Percentiles rank a stretch among this genome's conserved stretches.
These are phyloP conservation scores for Salix udensis DNA, from an alignment of 345 rosid species.

Conservation along the genomic window DNA sequence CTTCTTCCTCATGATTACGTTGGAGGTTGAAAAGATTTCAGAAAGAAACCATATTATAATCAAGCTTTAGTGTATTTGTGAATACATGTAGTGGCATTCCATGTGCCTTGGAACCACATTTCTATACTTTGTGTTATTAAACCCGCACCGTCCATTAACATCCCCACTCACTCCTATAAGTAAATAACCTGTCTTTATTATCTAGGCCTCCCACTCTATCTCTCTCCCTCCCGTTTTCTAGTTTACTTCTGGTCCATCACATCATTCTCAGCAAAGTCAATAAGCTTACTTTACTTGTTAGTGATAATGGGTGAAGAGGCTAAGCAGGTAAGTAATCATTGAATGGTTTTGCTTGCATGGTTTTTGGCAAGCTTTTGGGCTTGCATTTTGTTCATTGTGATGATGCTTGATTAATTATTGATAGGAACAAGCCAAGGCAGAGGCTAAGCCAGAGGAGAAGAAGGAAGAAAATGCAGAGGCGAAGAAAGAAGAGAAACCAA, in stretches of 20 bases:
- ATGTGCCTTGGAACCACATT: slow-evolving; percentile 51
- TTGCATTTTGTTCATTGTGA: neutral
- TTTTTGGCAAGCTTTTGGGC: neutral
- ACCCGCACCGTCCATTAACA: slow-evolving; percentile 35
- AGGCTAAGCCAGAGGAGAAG: slow-evolving; percentile 37
- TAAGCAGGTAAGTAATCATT: slow-evolving; percentile 50
- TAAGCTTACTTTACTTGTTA: neutral
- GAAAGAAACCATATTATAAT: slow-evolving; percentile 3
- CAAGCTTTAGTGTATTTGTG: neutral
- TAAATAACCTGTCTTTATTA: neutral
- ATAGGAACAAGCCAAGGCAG: slow-evolving; percentile 36
- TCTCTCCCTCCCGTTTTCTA: neutral
- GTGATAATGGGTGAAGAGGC: slow-evolving; percentile 69
- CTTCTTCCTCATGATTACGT: slow-evolving; percentile 4
- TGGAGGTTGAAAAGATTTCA: slow-evolving; percentile 12
- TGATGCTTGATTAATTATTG: neutral
- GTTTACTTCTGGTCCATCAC: neutral
- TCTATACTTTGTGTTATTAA: slow-evolving; percentile 34
- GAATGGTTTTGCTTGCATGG: neutral
- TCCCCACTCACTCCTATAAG: neutral
- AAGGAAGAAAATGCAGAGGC: slow-evolving; percentile 23
- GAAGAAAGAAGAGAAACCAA: slow-evolving; percentile 26
- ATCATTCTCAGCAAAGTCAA: neutral
- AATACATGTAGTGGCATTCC: slow-evolving; percentile 34
- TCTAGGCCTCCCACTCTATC: too few species aligned